Evolutionary conservation across 2,329 filamentous ascomycete species (phyloP), one percentile per base, ranked within the genome.

Genomic region (Diplodia scrobiculata): DNA sequence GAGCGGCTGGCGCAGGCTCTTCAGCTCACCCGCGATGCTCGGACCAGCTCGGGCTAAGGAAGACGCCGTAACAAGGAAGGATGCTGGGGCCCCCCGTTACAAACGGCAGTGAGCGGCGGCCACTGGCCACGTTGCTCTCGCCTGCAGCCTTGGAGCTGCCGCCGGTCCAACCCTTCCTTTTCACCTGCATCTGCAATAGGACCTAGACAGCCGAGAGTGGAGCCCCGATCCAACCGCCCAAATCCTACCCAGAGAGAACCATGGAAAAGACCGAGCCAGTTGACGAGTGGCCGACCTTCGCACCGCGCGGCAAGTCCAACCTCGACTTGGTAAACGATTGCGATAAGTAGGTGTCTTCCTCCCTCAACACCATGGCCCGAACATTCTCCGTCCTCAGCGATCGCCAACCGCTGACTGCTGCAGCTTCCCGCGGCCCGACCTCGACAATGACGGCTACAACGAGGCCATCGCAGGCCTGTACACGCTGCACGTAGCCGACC

Each of bases 351-450:
- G 65, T 63, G 53, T 10, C 21, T 9, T 1, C 34, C 19, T 14
- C 4, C 36, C 10, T 25, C 53, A 27, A 29, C 27, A 36, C 34
- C 34, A n/a, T 17, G 13, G 5, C n/a, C 41, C 41, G 41, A 45
- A 19, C 41, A 45, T 45, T 45, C 5, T 32, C 25, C 14, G 32
- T 36, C 11, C 6, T 13, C 27, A 13, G 3, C 19, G 13, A 2
- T 21, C 58, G 7, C 48, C 27, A 3, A 17, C 21, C 29, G n/a
- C 25, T n/a, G 17, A 29, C 19, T 19, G 17, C 38, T 21, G 4
- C 50, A 94, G 91, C 73, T 96, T 96, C 73, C 92, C 92, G 1
- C 91, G 95, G 78, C 83, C 84, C 66, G 83, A 89, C 65, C 82
- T 81, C 64, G 80, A 88, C 69, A 82, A 81, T 63, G 80, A 47